A percentile compares a stretch with the other conserved stretches of the same genome.
Conservation (phyloP, 2,329 filamentous ascomycete species). For the Epicoccum sorghinum region DNA sequence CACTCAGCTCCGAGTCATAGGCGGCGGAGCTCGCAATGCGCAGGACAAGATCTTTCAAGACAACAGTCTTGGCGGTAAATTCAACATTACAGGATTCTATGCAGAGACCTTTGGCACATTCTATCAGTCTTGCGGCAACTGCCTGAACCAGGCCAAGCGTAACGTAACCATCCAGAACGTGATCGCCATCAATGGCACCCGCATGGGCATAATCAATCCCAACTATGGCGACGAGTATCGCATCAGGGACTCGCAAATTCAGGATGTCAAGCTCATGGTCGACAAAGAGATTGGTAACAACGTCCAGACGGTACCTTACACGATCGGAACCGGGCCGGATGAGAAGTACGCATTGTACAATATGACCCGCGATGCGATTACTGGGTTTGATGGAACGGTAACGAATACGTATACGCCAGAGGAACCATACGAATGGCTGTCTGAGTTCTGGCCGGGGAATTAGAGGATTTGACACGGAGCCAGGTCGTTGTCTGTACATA, state of each 20-base stretch:
- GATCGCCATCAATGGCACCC: constrained; percentile 31
- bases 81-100: constrained; percentile 34
- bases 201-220: constrained; percentile 36
- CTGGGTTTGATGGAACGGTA: constrained; percentile 26
- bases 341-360: constrained; percentile 37
- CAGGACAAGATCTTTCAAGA: constrained; percentile 34
- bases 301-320: constrained; percentile 34
- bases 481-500: neutral
- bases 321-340: constrained; percentile 32
- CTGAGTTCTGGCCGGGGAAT: constrained; percentile 27
- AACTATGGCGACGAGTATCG: constrained; percentile 36
- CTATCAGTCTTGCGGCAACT: constrained; percentile 35
- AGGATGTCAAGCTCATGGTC: constrained; percentile 27
- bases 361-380: constrained; percentile 30
- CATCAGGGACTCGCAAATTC: constrained; percentile 29
- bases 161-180: constrained; percentile 36
- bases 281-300: constrained; percentile 38
- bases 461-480: neutral
- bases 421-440: constrained; percentile 31
- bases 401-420: constrained; percentile 27
- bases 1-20: constrained; percentile 35
- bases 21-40: constrained; percentile 34
- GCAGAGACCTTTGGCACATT: constrained; percentile 35
- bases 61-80: constrained; percentile 29
- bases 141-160: constrained; percentile 35